Conservation (phyloP, 208 protist species). For the Leishmania martiniquensis region DNA sequence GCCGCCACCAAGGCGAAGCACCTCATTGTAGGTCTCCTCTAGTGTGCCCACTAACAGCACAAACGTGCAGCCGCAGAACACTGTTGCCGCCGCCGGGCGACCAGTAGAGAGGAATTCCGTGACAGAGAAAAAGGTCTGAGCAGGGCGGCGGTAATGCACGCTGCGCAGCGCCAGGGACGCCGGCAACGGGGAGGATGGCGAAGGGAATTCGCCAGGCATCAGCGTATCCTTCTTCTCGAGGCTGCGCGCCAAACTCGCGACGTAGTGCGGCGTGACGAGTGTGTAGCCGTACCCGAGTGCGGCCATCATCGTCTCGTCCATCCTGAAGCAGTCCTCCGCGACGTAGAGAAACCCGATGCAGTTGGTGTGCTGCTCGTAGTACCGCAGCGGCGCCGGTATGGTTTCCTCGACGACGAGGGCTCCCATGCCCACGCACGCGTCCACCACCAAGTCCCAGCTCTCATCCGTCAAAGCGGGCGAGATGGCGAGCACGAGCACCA, state of each 20-base stretch:
- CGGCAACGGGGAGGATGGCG: slow-evolving; percentile 41
- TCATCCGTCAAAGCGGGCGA: slow-evolving; percentile 37
- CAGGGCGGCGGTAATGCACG: slow-evolving; percentile 57
- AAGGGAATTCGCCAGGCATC: slow-evolving; percentile 47
- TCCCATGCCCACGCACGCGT: slow-evolving; percentile 43
- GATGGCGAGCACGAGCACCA: slow-evolving; percentile 49
- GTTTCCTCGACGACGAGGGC: slow-evolving; percentile 52
- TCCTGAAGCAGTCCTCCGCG: slow-evolving; percentile 47
- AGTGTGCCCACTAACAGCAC: slow-evolving; percentile 41
- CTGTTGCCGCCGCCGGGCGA: slow-evolving; percentile 28
- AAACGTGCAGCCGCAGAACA: slow-evolving; percentile 50
- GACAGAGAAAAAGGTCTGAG: slow-evolving; percentile 55
- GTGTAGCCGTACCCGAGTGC: slow-evolving; percentile 67
- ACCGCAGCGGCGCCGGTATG: slow-evolving; percentile 42
- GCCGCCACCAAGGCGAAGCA: slow-evolving; percentile 47
- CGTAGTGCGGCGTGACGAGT: slow-evolving; percentile 65
- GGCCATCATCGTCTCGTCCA: slow-evolving; percentile 60
- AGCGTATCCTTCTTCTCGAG: slow-evolving; percentile 37
- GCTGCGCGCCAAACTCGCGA: slow-evolving; percentile 30
- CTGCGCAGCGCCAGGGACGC: slow-evolving; percentile 41
- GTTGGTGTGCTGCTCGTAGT: slow-evolving; percentile 56
- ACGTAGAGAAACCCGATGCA: slow-evolving; percentile 72
- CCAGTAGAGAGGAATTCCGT: slow-evolving; percentile 58
- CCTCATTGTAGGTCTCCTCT: slow-evolving; percentile 23
- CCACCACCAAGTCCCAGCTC: slow-evolving; percentile 33